phyloP scores from a whole-genome alignment of 805 yeast species.

The Candida odintsovae region DNA sequence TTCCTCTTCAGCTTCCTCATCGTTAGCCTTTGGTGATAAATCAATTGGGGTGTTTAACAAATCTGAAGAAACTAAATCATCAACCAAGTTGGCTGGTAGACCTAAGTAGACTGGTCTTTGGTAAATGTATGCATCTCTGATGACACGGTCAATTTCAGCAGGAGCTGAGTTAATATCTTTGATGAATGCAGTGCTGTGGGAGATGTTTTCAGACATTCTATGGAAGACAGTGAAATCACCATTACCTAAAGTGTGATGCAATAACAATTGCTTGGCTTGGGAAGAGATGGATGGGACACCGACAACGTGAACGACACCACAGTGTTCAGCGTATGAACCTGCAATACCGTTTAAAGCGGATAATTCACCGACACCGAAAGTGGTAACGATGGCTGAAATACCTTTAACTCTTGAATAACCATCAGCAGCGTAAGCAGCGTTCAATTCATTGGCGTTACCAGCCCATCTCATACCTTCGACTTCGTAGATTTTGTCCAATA shows the following conservation, averaged over 20 bases:
- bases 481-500: constrained; percentile 68
- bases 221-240: constrained; percentile 77
- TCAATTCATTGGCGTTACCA: constrained; percentile 86
- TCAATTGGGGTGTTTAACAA: constrained; percentile 62
- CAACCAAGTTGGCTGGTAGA: constrained; percentile 76
- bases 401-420: constrained; percentile 84
- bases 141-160: constrained; percentile 64
- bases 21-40: constrained; percentile 51
- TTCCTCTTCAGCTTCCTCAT: constrained; percentile 56
- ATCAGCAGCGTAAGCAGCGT: constrained; percentile 85
- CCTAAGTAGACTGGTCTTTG: constrained; percentile 84
- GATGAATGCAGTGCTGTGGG: constrained; percentile 60
- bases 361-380: constrained; percentile 89
- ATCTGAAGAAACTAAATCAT: constrained; percentile 50
- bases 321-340: constrained; percentile 87
- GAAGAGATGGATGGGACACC: constrained; percentile 80
- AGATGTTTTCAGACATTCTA: constrained; percentile 70
- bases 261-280: constrained; percentile 62
- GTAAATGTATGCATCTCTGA: constrained; percentile 60
- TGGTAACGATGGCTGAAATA: constrained; percentile 67
- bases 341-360: constrained; percentile 83
- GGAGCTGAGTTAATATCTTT: constrained; percentile 64
- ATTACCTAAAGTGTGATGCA: constrained; percentile 82
- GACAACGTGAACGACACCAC: constrained; percentile 77
- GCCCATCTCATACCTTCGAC: constrained; percentile 81